Evolutionary conservation across 305 asterid genomes (phyloP), one percentile per base, ranked within the genome.

Genomic region (Solanum chacoense): DNA sequence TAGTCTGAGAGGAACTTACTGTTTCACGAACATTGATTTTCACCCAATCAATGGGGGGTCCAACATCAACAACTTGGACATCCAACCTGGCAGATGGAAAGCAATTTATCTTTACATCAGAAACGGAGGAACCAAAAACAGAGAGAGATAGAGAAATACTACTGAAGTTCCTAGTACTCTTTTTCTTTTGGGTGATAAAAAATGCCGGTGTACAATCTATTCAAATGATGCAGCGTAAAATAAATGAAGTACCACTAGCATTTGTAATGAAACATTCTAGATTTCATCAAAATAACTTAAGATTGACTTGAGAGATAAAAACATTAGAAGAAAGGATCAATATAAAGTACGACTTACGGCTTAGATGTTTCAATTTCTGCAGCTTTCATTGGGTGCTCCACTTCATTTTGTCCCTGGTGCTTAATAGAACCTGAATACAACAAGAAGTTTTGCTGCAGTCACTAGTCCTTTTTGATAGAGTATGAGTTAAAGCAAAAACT

Each of bases 41-140:
- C 92, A 97, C 99, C 98, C 98, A 97, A 86, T 96, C 97, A 90
- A 98, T 98, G 31, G 98, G 97, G 87, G 97, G 94, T 29, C 99
- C 99, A 91, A 92, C 92, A 93, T 97, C 98, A 91, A 94, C 94
- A 88, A 97, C 94, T 35, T 98, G 88, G 45, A 98, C 81, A 50
- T 90, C 94, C 90, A 96, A 89, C 93, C 98, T 96, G 92, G 89
- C 78, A 91, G 88, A 86, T 85, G 16, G 89, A 86, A 88, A 85
- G 59, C 59, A 87, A 75, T 36, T 42, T 35, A 45, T 50, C 76
- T n/a, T 36, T 16, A 55, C 18, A 78, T 79, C 69, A 87, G 72
- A 79, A 87, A 20, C 45, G 91, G 37, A 40, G 59, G 78, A 78
- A 32, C 36, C 63, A 69, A 36, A 18, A 88, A 89, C 78, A 20